Base-by-base conservation (phyloP, 306 rosid species). In the Cicer bijugum region DNA sequence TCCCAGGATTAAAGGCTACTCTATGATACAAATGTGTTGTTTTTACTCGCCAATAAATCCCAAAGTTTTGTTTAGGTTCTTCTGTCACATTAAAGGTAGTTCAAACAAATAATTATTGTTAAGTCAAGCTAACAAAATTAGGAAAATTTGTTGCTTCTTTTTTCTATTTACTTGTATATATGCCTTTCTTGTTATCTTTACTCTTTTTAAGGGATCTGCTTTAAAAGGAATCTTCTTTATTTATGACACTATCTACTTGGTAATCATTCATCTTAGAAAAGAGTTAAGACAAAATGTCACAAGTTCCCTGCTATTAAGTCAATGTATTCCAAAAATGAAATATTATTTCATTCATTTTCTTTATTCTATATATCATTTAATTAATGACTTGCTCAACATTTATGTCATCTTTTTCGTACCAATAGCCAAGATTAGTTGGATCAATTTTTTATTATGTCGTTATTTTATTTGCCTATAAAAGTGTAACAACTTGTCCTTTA, bases 1-100 rank as follows among this genome's bases (percentile, higher is more conserved):
- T 55, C 80, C 80, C 67, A 23, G 44, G 58, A 63, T 74, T 66
- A 23, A 52, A 59, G 76, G 69, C 66, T 67, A 52, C 74, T 58
- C 66, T 80, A 65, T 57, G 9, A 57, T 16, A 35, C 67, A 48
- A 43, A 12, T 64, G 12, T 58, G 62, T 69, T 80, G 80, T 62
- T 46, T 62, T 68, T 9, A 74, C 72, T 61, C 46, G 17, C 62
- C 84, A 12, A 47, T 40, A 55, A 17, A 63, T 0, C 53, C 55
- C 76, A 20, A 46, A 61, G 47, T 14, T 51, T 67, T 56, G 17
- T 39, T 28, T 57, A 69, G 47, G 35, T 37, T 19, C n/a, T 28
- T 28, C 35, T 55, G 67, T 71, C 59, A 46, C 74, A 62, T 74
- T 78, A 55, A 78, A 53, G 60, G 20, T 46, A 52, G 37, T 63